Conservation (phyloP, 768 basidiomycete genomes). For the Chalciporus sphaerocephalus region DNA sequence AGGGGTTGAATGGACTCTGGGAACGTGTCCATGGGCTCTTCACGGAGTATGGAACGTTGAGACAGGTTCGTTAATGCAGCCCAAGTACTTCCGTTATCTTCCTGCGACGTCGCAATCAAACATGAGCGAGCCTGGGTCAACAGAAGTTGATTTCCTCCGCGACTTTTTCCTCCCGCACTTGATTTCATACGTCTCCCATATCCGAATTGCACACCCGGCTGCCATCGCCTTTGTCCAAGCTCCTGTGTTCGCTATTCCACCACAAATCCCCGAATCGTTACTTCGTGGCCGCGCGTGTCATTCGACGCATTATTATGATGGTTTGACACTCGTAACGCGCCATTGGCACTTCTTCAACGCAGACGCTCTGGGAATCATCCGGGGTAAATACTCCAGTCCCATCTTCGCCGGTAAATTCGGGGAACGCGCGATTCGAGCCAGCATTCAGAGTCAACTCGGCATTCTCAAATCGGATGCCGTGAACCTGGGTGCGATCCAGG, state of each 20-base stretch:
- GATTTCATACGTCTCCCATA: constrained; percentile 48
- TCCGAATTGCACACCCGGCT: constrained; percentile 68
- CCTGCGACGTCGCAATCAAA: constrained; percentile 22
- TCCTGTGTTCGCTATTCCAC: constrained; percentile 83
- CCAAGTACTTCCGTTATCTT: constrained; percentile 68
- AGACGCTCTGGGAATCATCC: constrained; percentile 86
- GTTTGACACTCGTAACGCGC: constrained; percentile 85
- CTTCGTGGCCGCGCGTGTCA: constrained; percentile 66
- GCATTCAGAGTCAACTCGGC: constrained; percentile 77
- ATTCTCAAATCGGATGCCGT: constrained; percentile 70
- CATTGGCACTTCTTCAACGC: constrained; percentile 97
- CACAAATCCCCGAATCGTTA: constrained; percentile 50
- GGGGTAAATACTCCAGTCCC: constrained; percentile 70
- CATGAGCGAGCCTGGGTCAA: constrained; percentile 7
- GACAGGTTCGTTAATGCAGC: constrained; percentile 58
- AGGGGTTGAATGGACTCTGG: constrained; percentile 66
- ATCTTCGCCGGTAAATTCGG: constrained; percentile 78
- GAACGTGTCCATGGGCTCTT: constrained; percentile 80
- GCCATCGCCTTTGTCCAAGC: constrained; percentile 90
- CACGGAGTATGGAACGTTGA: constrained; percentile 87
- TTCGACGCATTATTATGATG: constrained; percentile 91
- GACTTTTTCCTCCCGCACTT: constrained; percentile 82
- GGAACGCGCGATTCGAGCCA: constrained; percentile 74
- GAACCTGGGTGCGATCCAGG: constrained; percentile 44
- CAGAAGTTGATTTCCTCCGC: constrained; percentile 59